Base-by-base conservation (phyloP, 257 asterid genomes). In the Rubia yunnanensis region DNA sequence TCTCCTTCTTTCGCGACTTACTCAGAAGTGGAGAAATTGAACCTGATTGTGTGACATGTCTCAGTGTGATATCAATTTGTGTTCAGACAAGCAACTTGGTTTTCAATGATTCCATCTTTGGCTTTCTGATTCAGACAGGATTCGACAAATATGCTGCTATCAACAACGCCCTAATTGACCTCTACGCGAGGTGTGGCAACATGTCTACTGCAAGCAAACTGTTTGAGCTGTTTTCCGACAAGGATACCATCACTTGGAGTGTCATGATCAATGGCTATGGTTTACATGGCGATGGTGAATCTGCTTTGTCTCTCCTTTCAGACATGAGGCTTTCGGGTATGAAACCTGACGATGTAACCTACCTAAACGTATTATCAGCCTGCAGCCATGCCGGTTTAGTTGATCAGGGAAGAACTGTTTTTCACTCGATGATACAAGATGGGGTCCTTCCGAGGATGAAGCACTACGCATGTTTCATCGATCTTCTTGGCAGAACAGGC, bases 311-410 rank as follows among this genome's bases (percentile, higher is more conserved):
- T 60, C 85, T 87, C 41, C 77, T 81, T 72, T 72, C 80, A 30
- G 38, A 69, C 36, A 87, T 87, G 95, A 81, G 75, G 73, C 52
- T 22, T 56, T 68, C 71, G 4, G 84, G 82, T 24, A 70, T 72
- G 50, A 77, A 80, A 58, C 83, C 82, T 0, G 86, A 82, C 68
- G 76, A 53, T 72, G 73, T 79, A 10, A 79, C 83, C 22, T 82
- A 80, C 67, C 48, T 70, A 72, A 74, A 79, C 57, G 8, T 82
- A 13, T 66, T 85, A 59, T 80, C 83, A 13, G 83, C 84, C 49
- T 85, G 92, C 73, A 80, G 86, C 66, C 92, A 79, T 70, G 76
- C 73, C 38, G 86, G 92, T 59, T 52, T 60, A 1, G 86, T 81
- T 10, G 84, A 80, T 63, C 69, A 82, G 38, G 85, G 85, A 14